A percentile compares a stretch with the other conserved stretches of the same genome.
Evolutionary conservation across 2,329 filamentous ascomycete species (phyloP).

Genomic region (Sphaerulina vaccinii): DNA sequence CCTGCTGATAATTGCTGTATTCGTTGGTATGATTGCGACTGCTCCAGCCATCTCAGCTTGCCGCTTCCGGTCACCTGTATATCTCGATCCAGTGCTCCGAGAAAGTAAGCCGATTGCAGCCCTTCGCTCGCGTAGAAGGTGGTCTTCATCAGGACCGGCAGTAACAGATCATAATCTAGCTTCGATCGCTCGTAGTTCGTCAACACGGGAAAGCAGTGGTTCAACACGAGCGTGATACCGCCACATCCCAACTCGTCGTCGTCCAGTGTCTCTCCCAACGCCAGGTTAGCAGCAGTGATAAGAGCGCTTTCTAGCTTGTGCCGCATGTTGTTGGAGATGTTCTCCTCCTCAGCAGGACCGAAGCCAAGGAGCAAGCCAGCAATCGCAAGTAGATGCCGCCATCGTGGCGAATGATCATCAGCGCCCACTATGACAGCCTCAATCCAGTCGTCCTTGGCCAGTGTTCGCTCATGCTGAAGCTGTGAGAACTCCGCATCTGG

Average conservation of each 20-base stretch:
- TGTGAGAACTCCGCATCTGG: conserved; percentile 28
- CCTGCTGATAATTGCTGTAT: conserved; percentile 59
- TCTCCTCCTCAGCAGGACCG: conserved; percentile 61
- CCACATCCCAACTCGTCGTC: conserved; percentile 51
- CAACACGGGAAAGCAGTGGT: conserved; percentile 72
- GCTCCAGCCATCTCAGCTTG: conserved; percentile 63
- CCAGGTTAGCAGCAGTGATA: conserved; percentile 72
- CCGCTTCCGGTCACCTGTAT: conserved; percentile 53
- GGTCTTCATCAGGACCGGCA: conserved; percentile 68
- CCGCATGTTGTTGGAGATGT: conserved; percentile 63
- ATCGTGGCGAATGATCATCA: conserved; percentile 63
- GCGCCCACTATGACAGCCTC: conserved; percentile 59
- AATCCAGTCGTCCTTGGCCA: conserved; percentile 55
- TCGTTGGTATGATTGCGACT: conserved; percentile 59
- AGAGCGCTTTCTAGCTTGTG: conserved; percentile 70
- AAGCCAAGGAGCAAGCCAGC: conserved; percentile 77
- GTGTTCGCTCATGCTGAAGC: conserved; percentile 34
- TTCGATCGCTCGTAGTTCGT: conserved; percentile 58
- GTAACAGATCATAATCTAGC: conserved; percentile 65
- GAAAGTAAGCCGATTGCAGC: conserved; percentile 72
- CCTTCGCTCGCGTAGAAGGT: conserved; percentile 70
- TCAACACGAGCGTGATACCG: conserved; percentile 67
- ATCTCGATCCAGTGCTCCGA: conserved; percentile 68
- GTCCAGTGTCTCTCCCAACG: conserved; percentile 58
- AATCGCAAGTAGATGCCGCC: conserved; percentile 81